Evolutionary conservation across 164 flowering plant genomes (phyloP).

Genomic region (Umbellularia californica): DNA sequence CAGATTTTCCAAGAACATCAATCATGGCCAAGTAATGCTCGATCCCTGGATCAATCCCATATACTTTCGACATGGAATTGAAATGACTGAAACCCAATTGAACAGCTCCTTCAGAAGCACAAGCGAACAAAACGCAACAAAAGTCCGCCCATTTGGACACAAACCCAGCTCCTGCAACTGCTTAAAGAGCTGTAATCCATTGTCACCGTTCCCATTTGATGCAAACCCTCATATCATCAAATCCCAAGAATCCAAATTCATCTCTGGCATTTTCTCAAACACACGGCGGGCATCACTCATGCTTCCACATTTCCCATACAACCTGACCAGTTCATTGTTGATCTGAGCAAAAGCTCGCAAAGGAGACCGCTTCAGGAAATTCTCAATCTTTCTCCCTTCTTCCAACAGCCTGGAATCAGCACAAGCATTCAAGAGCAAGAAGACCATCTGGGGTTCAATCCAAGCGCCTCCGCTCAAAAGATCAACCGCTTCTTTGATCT

Average conservation of each 20-base stretch:
- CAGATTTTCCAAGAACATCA: conserved; percentile 53
- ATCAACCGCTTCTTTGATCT: conserved; percentile 61
- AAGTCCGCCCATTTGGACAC: conserved; percentile 44
- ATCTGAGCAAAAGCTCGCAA: conserved; percentile 44
- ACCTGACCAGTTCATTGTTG: conserved; percentile 48
- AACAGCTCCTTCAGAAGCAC: conserved; percentile 62
- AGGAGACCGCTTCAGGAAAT: conserved; percentile 49
- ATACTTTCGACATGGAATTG: conserved; percentile 52
- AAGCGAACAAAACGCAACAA: conserved; percentile 52
- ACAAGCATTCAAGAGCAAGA: conserved; percentile 37
- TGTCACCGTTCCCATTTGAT: conserved; percentile 58
- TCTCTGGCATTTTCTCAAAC: conserved; percentile 64
- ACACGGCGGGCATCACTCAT: conserved; percentile 66
- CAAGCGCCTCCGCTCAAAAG: conserved; percentile 50
- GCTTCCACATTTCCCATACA: conserved; percentile 59
- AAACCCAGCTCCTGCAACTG: conserved; percentile 55
- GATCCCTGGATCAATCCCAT: conserved; percentile 40
- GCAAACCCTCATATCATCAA: conserved; percentile 62
- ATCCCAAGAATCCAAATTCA: conserved; percentile 67
- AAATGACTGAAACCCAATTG: conserved; percentile 72
- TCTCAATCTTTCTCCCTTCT: conserved; percentile 63
- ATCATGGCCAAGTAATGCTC: conserved; percentile 60
- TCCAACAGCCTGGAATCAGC: conserved; percentile 41
- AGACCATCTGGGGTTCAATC: conserved; percentile 46
- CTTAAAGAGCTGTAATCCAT: conserved; percentile 65